Evolutionary conservation across 2,329 filamentous ascomycete genomes (phyloP).

Genomic region (Endocalyx cinctus): DNA sequence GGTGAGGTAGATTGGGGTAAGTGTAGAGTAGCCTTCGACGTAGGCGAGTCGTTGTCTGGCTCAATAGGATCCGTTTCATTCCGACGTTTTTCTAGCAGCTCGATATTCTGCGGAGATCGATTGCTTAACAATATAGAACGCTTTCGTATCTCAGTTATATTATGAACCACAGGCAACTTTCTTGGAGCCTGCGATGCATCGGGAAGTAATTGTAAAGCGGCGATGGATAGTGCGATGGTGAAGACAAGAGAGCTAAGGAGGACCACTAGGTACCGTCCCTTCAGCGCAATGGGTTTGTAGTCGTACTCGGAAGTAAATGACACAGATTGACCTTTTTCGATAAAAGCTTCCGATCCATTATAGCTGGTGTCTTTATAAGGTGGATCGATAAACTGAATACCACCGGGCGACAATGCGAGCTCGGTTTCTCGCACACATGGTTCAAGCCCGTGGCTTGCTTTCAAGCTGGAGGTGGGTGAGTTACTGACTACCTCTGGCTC

Average conservation of each 20-base stretch:
- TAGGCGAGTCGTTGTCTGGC: slow-evolving; percentile 1
- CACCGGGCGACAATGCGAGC: slow-evolving; percentile 10
- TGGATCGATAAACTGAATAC: slow-evolving; percentile 13
- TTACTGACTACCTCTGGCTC: too few relatives aligned
- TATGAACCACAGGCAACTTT: slow-evolving; percentile 8
- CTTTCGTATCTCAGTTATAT: slow-evolving; percentile 12
- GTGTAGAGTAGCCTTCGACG: slow-evolving; percentile 2
- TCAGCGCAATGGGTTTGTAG: slow-evolving; percentile 19
- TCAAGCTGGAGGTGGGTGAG: slow-evolving; percentile 11
- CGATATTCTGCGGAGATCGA: background rate
- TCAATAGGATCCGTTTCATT: slow-evolving; percentile 7
- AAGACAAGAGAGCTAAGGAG: slow-evolving; percentile 13
- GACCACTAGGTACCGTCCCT: slow-evolving; percentile 11
- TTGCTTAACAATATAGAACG: slow-evolving; percentile 6
- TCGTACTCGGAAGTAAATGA: slow-evolving; percentile 10
- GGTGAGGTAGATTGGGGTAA: background rate
- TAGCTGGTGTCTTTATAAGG: slow-evolving; percentile 13
- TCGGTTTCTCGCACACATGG: slow-evolving; percentile 10
- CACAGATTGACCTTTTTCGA: slow-evolving; percentile 11
- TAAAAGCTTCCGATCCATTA: slow-evolving; percentile 15
- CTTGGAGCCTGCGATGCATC: slow-evolving; percentile 8
- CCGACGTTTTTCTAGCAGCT: slow-evolving; percentile 6
- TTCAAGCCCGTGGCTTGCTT: slow-evolving; percentile 16
- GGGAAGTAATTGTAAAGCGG: slow-evolving; percentile 24
- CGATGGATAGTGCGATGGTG: slow-evolving; percentile 21